Percentiles rank a stretch among this genome's conserved stretches.
Evolutionary conservation across 176 grass and related monocot genomes (phyloP).

Genomic region (Leersia perrieri): DNA sequence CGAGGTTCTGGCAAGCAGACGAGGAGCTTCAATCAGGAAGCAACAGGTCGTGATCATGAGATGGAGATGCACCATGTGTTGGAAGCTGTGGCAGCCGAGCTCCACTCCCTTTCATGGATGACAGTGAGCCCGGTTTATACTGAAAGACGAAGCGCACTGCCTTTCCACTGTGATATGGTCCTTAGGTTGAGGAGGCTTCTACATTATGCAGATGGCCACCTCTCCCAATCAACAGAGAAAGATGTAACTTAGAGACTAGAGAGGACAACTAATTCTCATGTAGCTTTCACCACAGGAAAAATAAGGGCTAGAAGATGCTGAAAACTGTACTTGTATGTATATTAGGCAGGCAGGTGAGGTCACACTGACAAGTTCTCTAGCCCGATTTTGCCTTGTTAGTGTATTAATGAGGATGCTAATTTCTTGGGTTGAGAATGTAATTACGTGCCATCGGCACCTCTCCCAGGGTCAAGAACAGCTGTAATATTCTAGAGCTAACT

Average conservation of each 20-base stretch:
- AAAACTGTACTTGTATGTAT: neutral
- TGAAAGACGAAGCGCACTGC: constrained; percentile 70
- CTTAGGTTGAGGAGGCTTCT: constrained; percentile 80
- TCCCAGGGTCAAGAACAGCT: constrained; percentile 15
- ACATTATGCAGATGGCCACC: constrained; percentile 76
- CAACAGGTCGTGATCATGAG: constrained; percentile 49
- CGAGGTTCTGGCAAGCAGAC: constrained; percentile 50
- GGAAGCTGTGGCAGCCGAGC: constrained; percentile 71
- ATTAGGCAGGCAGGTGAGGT: constrained; percentile 29
- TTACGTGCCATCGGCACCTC: constrained; percentile 22
- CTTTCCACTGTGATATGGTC: constrained; percentile 90
- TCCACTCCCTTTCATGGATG: constrained; percentile 90
- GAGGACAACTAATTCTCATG: constrained; percentile 24
- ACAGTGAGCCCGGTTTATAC: constrained; percentile 74
- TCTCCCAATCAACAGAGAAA: constrained; percentile 48
- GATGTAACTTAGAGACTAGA: constrained; percentile 59
- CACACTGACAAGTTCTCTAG: constrained; percentile 23
- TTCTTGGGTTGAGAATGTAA: constrained; percentile 42
- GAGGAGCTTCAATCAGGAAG: constrained; percentile 46
- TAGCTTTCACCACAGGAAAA: constrained; percentile 39
- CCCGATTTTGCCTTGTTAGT: constrained; percentile 23
- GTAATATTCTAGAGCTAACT: constrained; percentile 6
- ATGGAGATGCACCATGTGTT: constrained; percentile 61
- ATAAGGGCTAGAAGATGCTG: constrained; percentile 32
- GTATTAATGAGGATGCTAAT: neutral